A percentile compares a stretch with the other conserved stretches of the same genome.
phyloP scores from a whole-genome alignment of 139 green algal genomes.

The Bryopsis sp. region DNA sequence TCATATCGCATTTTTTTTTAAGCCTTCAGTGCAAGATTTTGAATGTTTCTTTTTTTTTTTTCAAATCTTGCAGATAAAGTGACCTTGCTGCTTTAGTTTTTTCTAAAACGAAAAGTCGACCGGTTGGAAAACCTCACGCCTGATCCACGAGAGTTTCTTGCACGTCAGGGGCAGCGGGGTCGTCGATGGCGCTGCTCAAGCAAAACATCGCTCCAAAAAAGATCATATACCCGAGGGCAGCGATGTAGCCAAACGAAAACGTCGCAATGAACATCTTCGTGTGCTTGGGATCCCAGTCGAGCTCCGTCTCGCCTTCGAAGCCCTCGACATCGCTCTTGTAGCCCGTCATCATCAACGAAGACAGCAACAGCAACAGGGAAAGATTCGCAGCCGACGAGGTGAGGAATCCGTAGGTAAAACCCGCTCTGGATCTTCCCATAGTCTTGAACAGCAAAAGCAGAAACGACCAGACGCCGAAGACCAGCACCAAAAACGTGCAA shows the following conservation, averaged over 20 bases:
- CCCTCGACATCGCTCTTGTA: neutral
- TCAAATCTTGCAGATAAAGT: no score
- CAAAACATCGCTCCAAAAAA: neutral
- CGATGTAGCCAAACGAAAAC: neutral
- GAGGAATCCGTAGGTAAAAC: constrained; percentile 3
- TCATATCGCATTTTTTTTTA: no score
- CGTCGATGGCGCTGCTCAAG: no score
- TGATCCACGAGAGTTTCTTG: no score
- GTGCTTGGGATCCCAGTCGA: neutral
- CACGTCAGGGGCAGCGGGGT: no score
- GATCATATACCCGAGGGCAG: neutral
- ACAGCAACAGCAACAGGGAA: neutral
- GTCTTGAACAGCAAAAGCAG: neutral
- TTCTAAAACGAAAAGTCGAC: no score
- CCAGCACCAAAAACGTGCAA: neutral
- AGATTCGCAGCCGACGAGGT: neutral
- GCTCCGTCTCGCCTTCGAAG: no score
- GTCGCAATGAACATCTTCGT: neutral
- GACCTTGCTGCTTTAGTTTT: no score
- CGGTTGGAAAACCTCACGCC: no score
- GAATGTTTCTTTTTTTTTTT: no score
- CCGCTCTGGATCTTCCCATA: neutral
- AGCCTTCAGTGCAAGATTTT: no score
- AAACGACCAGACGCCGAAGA: neutral
- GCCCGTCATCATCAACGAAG: neutral